Evolutionary conservation across 768 basidiomycete genomes (phyloP), one percentile per base, ranked within the genome.

Genomic region (Kwoniella sp.): DNA sequence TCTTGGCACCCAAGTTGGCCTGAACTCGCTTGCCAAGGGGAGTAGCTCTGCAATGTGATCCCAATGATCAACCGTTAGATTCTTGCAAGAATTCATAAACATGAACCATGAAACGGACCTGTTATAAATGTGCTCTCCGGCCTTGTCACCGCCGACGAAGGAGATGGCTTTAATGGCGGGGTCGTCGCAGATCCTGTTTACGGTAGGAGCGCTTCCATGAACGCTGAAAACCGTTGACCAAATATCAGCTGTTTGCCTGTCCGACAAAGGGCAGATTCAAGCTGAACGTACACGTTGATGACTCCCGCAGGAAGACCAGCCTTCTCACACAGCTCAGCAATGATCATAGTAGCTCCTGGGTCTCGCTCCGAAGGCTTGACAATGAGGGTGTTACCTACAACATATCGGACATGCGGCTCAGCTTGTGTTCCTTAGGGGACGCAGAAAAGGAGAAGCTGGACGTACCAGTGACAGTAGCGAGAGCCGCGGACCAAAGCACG

Each of bases 321-420:
- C 58, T 86, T 87, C 80, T 91, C 87, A 75, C 91, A 92, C 2
- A 97, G 85, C 81, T 99, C 95, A 30, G 93, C 92, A 65, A 99
- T 92, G 59, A 99, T 95, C 89, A 96, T 93, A 6, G 92, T 89
- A 15, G 96, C 95, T 52, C 95, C 95, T 15, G 95, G 95, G 77
- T 96, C 94, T 25, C 95, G 88, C 78, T 99, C 95, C 1, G 91
- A 93, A 21, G 95, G 95, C 74, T 99, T 99, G 65, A 99, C 83
- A 64, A 99, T 85, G 46, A 99, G 84, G 0, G 95, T 92, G 73
- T 99, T 99, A 30, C 95, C 95, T 73, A 46, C 10, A 54, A 4
- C 2, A 1, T 30, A 6, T 13, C 6, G 46, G 5, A 17, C 12
- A 30, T 0, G 91, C 0, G 9, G 15, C 4, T 64, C 58, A 67